These are phyloP conservation scores for Aspergillus bertholletiae DNA, from an alignment of 495 filamentous ascomycete genomes.

Conservation along the genomic window DNA sequence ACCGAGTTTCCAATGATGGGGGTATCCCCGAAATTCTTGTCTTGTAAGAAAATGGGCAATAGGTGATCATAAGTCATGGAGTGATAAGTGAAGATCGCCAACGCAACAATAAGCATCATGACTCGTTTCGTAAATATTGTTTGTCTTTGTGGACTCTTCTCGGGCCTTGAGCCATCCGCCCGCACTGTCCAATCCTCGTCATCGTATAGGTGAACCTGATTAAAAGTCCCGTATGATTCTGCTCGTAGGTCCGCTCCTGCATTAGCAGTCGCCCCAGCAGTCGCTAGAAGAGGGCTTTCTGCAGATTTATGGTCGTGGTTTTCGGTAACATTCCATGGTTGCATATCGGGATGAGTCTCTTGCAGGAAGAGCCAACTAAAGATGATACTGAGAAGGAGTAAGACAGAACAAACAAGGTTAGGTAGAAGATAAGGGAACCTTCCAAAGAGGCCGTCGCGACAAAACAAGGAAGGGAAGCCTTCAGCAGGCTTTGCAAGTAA, in stretches of 20 bases:
- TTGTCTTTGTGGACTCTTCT: slow-evolving; percentile 26
- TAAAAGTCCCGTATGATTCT: slow-evolving; percentile 79
- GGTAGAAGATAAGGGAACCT: slow-evolving; percentile 79
- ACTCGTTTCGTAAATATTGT: slow-evolving; percentile 64
- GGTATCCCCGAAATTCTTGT: slow-evolving; percentile 43
- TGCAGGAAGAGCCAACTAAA: slow-evolving; percentile 70
- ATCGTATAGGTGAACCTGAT: slow-evolving; percentile 49
- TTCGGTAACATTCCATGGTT: slow-evolving; percentile 51
- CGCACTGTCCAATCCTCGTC: slow-evolving; percentile 47
- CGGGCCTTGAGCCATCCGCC: slow-evolving; percentile 41
- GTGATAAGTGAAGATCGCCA: slow-evolving; percentile 84
- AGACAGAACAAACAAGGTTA: slow-evolving; percentile 69
- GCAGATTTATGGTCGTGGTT: slow-evolving; percentile 50
- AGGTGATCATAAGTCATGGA: slow-evolving; percentile 86
- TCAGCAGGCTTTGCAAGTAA: slow-evolving; percentile 71
- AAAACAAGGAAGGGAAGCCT: slow-evolving; percentile 62
- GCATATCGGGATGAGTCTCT: slow-evolving; percentile 80
- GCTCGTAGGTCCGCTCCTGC: slow-evolving; percentile 65
- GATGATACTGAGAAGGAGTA: slow-evolving; percentile 71
- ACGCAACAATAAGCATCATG: slow-evolving; percentile 63
- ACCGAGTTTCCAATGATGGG: slow-evolving; percentile 25
- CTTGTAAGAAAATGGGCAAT: slow-evolving; percentile 80
- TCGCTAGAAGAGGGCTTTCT: slow-evolving; percentile 68
- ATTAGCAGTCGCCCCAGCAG: slow-evolving; percentile 65
- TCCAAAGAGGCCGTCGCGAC: slow-evolving; percentile 61